These are phyloP conservation scores for Syzygium malaccense DNA, from an alignment of 441 rosid species.

Conservation along the genomic window DNA sequence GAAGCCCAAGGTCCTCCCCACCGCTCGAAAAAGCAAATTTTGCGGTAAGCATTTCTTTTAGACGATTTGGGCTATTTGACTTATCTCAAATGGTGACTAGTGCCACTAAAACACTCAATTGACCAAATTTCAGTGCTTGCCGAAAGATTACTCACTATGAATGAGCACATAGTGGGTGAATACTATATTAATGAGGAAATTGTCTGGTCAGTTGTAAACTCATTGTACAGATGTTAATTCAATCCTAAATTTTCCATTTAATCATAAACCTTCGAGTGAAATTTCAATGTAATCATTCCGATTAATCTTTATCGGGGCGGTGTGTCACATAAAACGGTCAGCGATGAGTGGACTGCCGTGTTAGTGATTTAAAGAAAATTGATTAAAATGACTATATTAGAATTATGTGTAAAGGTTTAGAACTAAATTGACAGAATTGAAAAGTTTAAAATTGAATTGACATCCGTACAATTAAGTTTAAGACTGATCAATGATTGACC, in stretches of 20 bases:
- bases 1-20: not conserved
- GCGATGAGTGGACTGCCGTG: not conserved
- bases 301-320: accelerated
- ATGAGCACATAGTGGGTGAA: not conserved
- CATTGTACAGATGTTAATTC: accelerated
- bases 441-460: accelerated
- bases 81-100: not conserved
- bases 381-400: accelerated
- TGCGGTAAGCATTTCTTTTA: not conserved
- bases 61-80: not conserved
- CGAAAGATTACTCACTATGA: not conserved
- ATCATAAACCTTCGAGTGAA: accelerated
- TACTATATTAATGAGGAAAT: not conserved
- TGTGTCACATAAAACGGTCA: accelerated
- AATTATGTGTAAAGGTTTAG: accelerated
- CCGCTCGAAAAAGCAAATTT: not conserved
- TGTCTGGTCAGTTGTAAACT: accelerated
- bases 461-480: accelerated
- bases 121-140: not conserved
- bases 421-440: accelerated
- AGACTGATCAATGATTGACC: not conserved
- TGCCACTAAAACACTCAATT: not conserved
- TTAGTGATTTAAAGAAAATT: accelerated
- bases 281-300: not conserved
- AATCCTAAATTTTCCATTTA: not conserved